phyloP scores from a whole-genome alignment of 2,329 filamentous ascomycete genomes.

The Bertia moriformis region DNA sequence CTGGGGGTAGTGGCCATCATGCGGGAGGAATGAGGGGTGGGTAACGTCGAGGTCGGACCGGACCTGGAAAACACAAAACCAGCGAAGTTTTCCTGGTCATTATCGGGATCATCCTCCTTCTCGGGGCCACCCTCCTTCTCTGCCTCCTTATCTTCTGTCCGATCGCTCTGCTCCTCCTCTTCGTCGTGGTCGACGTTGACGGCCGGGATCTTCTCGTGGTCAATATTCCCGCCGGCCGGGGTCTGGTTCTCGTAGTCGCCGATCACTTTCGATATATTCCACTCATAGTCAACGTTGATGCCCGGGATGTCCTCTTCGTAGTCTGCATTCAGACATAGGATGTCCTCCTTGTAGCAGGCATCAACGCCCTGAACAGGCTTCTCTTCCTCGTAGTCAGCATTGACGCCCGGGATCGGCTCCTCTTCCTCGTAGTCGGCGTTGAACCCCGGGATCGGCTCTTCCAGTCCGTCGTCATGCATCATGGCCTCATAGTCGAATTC shows the following conservation, averaged over 20 bases:
- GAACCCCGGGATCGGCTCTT: constrained; percentile 50
- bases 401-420: constrained; percentile 47
- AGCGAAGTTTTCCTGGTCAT: constrained; percentile 45
- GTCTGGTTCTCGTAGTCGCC: constrained; percentile 19
- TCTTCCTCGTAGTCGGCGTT: constrained; percentile 20
- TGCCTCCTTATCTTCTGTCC: not conserved
- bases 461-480: constrained; percentile 50
- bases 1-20: constrained; percentile 35
- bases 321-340: constrained; percentile 29
- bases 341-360: constrained; percentile 6
- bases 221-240: constrained; percentile 11
- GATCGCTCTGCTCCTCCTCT: constrained; percentile 3
- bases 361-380: too few species aligned
- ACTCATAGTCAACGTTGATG: constrained; percentile 22
- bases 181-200: constrained; percentile 13
- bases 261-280: too few species aligned
- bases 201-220: constrained; percentile 9
- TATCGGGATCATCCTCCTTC: constrained; percentile 27
- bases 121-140: constrained; percentile 4
- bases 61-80: constrained; percentile 44
- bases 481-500: constrained; percentile 50
- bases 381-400: constrained; percentile 19
- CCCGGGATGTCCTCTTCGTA: constrained; percentile 52
- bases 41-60: constrained; percentile 30
- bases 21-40: constrained; percentile 33